phyloP scores from a whole-genome alignment of 202 grass and related monocot genomes.

The Setaria italica region DNA sequence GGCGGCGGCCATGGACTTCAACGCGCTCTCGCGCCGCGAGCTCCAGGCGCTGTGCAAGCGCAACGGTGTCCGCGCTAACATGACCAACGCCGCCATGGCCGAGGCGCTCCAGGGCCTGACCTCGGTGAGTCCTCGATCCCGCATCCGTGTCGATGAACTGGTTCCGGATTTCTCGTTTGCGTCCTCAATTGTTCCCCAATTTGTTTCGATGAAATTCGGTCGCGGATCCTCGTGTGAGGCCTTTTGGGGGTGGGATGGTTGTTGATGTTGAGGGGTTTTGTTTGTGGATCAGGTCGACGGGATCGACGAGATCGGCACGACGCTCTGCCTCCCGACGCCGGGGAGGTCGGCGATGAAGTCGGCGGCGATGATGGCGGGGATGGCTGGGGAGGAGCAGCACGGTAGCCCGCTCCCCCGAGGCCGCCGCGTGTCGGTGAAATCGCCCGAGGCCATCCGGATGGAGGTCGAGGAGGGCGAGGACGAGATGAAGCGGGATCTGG shows the following conservation, averaged over 20 bases:
- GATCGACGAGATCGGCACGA: slow-evolving; percentile 50
- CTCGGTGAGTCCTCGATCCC: slow-evolving; percentile 47
- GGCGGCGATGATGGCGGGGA: slow-evolving; percentile 13
- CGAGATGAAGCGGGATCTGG: slow-evolving; percentile 48
- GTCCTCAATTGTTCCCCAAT: background rate
- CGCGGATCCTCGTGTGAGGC: background rate
- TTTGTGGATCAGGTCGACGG: slow-evolving; percentile 42
- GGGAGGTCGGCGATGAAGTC: slow-evolving; percentile 55
- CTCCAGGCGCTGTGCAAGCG: slow-evolving; percentile 91
- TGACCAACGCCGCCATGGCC: slow-evolving; percentile 90
- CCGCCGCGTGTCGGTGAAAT: slow-evolving; percentile 65
- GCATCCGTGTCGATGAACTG: background rate
- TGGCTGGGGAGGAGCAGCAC: slow-evolving; percentile 53
- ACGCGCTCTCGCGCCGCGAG: slow-evolving; percentile 65
- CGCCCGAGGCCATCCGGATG: slow-evolving; percentile 61
- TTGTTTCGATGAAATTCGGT: background rate
- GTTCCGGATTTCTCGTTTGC: background rate
- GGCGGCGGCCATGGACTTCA: slow-evolving; percentile 70
- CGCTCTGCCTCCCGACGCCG: slow-evolving; percentile 49
- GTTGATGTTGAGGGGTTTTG: slow-evolving; percentile 16
- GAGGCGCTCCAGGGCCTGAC: slow-evolving; percentile 67
- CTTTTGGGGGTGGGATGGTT: background rate
- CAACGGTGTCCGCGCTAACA: slow-evolving; percentile 84
- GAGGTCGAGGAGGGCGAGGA: slow-evolving; percentile 54
- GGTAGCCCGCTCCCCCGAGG: slow-evolving; percentile 76